Percentiles rank a stretch among this genome's conserved stretches.
Conservation (phyloP, 2,329 filamentous ascomycete genomes). For the Penicillium rolfsii region DNA sequence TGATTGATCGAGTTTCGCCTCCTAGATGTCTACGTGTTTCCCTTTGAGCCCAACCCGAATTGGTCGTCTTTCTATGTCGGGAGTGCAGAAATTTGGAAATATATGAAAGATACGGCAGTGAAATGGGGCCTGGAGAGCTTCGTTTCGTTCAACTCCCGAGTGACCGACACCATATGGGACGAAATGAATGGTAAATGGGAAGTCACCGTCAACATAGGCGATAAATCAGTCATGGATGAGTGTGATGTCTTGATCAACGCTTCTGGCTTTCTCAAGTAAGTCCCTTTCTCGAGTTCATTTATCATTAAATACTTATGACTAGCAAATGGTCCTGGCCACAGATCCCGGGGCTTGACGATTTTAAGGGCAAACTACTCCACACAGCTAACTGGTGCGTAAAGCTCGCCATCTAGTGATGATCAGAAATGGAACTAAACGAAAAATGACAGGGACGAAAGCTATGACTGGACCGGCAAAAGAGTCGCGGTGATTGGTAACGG, state of each 20-base stretch:
- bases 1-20: too few relatives aligned
- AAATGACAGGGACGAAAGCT: not conserved
- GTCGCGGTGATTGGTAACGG: not conserved
- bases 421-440: too few relatives aligned
- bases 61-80: not conserved
- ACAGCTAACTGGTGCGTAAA: not conserved
- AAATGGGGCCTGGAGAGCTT: not conserved
- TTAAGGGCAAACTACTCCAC: not conserved
- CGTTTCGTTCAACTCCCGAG: not conserved
- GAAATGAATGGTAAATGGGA: too few relatives aligned
- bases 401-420: too few relatives aligned
- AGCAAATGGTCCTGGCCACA: too few relatives aligned
- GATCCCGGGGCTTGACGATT: too few relatives aligned
- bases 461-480: not conserved
- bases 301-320: too few relatives aligned
- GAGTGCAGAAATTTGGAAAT: not conserved
- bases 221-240: too few relatives aligned
- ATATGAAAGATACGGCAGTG: not conserved
- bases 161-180: not conserved
- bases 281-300: too few relatives aligned
- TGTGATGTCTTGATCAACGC: too few relatives aligned
- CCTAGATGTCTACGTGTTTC: not conserved
- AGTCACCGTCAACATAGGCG: too few relatives aligned
- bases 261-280: too few relatives aligned
- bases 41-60: not conserved